A percentile compares a stretch with the other conserved stretches of the same genome.
Conservation (phyloP, 106 monocot species). For the Dactylorhiza incarnata region DNA sequence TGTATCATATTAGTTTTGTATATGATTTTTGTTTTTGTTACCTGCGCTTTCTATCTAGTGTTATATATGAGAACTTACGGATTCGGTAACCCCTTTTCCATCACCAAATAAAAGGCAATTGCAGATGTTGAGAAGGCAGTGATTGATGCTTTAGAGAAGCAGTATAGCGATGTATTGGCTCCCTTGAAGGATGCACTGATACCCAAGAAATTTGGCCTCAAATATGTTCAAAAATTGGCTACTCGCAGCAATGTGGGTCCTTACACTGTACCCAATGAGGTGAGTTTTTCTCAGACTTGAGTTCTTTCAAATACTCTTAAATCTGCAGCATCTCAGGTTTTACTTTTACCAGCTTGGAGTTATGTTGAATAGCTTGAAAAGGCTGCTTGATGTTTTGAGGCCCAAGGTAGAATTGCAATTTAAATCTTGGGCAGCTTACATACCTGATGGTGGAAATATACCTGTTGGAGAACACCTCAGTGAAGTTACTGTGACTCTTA, state of each 20-base stretch:
- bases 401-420: constrained; percentile 80
- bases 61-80: neutral
- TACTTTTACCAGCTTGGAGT: constrained; percentile 57
- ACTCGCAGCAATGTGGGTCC: constrained; percentile 58
- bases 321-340: neutral
- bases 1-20: neutral
- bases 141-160: constrained; percentile 79
- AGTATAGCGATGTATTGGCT: constrained; percentile 83
- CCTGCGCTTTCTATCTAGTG: neutral
- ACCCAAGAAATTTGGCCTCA: constrained; percentile 99
- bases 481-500: constrained; percentile 80
- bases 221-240: constrained; percentile 90
- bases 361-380: constrained; percentile 90
- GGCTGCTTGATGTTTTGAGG: constrained; percentile 77
- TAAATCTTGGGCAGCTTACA: constrained; percentile 89
- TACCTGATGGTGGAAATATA: constrained; percentile 59
- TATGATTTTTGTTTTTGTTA: neutral
- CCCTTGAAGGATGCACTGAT: constrained; percentile 77
- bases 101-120: constrained; percentile 63
- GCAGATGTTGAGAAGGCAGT: constrained; percentile 96
- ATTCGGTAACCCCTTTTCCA: constrained; percentile 9
- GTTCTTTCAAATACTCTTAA: neutral
- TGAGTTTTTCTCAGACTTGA: constrained; percentile 11
- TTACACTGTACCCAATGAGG: constrained; percentile 80
- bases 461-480: constrained; percentile 73